A percentile compares a stretch with the other conserved stretches of the same genome.
Evolutionary conservation across 805 yeast species (phyloP).

Genomic region (Sugiyamaella valdiviana): DNA sequence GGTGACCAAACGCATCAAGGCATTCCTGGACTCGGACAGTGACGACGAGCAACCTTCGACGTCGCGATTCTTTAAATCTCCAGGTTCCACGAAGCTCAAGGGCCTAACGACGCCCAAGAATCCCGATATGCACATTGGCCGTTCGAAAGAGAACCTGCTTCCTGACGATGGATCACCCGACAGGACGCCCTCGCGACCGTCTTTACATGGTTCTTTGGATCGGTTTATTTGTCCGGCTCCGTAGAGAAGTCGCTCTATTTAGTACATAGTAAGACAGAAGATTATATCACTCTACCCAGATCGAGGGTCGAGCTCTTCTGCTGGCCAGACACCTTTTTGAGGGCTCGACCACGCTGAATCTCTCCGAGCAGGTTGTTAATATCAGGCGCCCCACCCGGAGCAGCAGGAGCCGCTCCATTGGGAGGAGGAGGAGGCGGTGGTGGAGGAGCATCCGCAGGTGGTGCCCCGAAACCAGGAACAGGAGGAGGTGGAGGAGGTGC

Average conservation of each 20-base stretch:
- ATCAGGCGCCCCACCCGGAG: conserved; percentile 29
- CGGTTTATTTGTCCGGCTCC: conserved; percentile 4
- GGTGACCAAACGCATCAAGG: conserved; percentile 1
- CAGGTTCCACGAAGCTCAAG: background rate
- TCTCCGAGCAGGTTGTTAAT: conserved; percentile 29
- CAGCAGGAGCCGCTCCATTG: conserved; percentile 29
- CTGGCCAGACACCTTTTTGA: conserved; percentile 28
- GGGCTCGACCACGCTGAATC: conserved; percentile 29
- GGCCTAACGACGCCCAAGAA: no score
- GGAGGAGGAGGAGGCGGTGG: conserved; percentile 34
- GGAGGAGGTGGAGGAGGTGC: no score
- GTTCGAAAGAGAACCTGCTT: background rate
- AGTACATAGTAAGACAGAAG: background rate
- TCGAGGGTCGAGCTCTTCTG: conserved; percentile 24
- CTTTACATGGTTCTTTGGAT: conserved; percentile 3
- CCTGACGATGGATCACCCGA: background rate
- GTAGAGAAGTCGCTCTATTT: background rate
- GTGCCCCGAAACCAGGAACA: conserved; percentile 37
- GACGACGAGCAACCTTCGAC: background rate
- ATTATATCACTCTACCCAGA: conserved; percentile 19
- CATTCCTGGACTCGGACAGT: conserved; percentile 9
- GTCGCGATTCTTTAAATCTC: background rate
- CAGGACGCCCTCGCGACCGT: background rate
- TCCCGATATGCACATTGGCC: no score
- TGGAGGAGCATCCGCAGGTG: conserved; percentile 37